phyloP scores from a whole-genome alignment of 352 stramenopile species.

The Phytophthora pini region DNA sequence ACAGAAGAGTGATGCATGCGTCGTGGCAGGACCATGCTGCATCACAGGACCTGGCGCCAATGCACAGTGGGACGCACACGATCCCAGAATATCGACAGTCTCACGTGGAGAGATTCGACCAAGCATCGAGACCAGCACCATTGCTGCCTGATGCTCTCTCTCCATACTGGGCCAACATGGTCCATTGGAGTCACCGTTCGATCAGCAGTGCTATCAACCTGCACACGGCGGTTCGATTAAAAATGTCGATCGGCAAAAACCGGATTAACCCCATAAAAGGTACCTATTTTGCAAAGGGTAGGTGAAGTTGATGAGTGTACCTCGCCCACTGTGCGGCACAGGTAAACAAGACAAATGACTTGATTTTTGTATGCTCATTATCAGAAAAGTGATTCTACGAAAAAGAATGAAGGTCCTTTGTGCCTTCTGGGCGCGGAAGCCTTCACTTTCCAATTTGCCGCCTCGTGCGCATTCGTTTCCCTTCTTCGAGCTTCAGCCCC shows the following conservation, averaged over 20 bases:
- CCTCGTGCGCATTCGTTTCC: conserved; percentile 6
- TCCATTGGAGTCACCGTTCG: no score
- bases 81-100: not conserved
- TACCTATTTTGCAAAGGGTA: not conserved
- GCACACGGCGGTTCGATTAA: no score
- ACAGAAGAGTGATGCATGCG: not conserved
- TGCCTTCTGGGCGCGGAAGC: not conserved
- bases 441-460: conserved; percentile 28
- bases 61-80: conserved; percentile 6
- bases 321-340: no score
- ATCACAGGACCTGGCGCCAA: not conserved
- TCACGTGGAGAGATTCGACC: not conserved
- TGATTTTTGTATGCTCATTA: conserved; percentile 21
- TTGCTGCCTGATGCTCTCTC: no score
- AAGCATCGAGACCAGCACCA: no score
- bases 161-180: no score
- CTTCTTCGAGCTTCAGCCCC: not conserved
- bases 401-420: conserved; percentile 7
- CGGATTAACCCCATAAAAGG: not conserved
- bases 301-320: conserved; percentile 16
- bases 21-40: conserved; percentile 6
- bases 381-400: conserved; percentile 9
- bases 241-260: no score
- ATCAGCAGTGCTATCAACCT: no score
- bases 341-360: conserved; percentile 13